These are phyloP conservation scores for Neofusicoccum sp. DNA, from an alignment of 2,329 filamentous ascomycete genomes.

Conservation along the genomic window DNA sequence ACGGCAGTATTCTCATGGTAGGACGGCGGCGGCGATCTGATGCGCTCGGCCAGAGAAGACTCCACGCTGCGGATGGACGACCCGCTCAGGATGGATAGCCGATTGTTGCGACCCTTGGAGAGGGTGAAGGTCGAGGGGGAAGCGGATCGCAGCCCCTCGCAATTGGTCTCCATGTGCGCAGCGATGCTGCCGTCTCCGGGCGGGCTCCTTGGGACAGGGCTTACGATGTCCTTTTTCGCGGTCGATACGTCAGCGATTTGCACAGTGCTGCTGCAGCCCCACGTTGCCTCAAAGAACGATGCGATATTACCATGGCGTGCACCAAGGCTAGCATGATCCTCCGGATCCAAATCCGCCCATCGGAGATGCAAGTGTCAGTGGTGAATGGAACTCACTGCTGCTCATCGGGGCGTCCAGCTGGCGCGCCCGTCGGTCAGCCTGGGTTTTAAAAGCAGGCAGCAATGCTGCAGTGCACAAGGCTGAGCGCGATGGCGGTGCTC, in stretches of 20 bases:
- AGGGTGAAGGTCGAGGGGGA: conserved; percentile 10
- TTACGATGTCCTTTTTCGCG: conserved; percentile 3
- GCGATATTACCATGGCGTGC: conserved; percentile 13
- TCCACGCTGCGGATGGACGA: neutral
- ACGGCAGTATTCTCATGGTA: neutral
- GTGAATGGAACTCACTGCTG: neutral
- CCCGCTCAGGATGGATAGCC: conserved; percentile 7
- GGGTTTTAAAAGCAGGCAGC: too few species aligned
- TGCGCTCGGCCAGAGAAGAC: neutral
- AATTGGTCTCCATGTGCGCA: conserved; percentile 12
- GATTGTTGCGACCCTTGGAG: conserved; percentile 10
- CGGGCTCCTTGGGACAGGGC: neutral
- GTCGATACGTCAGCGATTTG: neutral
- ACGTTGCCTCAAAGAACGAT: neutral
- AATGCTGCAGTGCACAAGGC: too few species aligned
- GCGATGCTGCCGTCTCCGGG: neutral
- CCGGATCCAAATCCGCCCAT: neutral
- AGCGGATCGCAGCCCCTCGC: conserved; percentile 1
- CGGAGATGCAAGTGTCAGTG: neutral
- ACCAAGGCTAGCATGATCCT: conserved; percentile 1
- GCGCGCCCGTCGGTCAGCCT: neutral
- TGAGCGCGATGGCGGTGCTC: too few species aligned
- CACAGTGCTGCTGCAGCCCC: neutral
- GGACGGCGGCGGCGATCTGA: conserved; percentile 4
- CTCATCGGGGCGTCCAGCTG: neutral